A percentile compares a stretch with the other conserved stretches of the same genome.
phyloP scores from a whole-genome alignment of 129 eudicot genomes.

The Artemisia argyi region DNA sequence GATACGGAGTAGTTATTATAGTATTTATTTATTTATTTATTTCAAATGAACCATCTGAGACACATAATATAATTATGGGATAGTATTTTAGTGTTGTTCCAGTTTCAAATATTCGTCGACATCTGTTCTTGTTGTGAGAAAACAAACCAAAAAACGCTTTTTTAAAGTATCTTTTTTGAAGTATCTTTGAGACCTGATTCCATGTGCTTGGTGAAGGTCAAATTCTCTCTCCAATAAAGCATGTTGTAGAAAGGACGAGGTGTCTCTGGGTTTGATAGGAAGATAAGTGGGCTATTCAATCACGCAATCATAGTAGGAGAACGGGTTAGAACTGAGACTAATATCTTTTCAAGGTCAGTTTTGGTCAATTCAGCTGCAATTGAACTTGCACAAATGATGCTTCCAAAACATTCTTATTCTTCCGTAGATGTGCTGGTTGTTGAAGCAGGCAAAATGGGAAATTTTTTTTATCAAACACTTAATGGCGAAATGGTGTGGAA shows the following conservation, averaged over 20 bases:
- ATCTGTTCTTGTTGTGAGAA: conserved; percentile 64
- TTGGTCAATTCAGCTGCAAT: conserved; percentile 92
- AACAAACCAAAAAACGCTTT: conserved; percentile 67
- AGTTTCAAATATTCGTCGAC: conserved; percentile 54
- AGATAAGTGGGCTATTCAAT: conserved; percentile 72
- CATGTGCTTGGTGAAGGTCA: conserved; percentile 85
- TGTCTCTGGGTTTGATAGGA: conserved; percentile 69
- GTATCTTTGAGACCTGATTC: conserved; percentile 86
- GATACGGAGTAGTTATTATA: too few relatives aligned
- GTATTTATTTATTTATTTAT: too few relatives aligned
- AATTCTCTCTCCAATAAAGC: conserved; percentile 81
- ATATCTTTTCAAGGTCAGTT: conserved; percentile 72
- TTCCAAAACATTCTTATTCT: conserved; percentile 49
- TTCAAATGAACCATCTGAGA: too few relatives aligned
- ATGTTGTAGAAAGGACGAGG: conserved; percentile 68
- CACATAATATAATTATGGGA: too few relatives aligned
- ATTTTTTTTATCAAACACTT: conserved; percentile 83
- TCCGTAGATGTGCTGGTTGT: conserved; percentile 57
- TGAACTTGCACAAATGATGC: conserved; percentile 73
- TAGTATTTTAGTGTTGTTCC: conserved; percentile 50
- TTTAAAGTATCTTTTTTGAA: conserved; percentile 86
- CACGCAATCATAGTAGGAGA: conserved; percentile 80
- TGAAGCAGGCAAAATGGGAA: conserved; percentile 92
- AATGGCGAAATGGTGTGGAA: conserved; percentile 69
- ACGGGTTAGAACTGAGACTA: conserved; percentile 79